Base-by-base conservation (phyloP, 2,329 filamentous ascomycete species). In the Cercospora nicotianae region DNA sequence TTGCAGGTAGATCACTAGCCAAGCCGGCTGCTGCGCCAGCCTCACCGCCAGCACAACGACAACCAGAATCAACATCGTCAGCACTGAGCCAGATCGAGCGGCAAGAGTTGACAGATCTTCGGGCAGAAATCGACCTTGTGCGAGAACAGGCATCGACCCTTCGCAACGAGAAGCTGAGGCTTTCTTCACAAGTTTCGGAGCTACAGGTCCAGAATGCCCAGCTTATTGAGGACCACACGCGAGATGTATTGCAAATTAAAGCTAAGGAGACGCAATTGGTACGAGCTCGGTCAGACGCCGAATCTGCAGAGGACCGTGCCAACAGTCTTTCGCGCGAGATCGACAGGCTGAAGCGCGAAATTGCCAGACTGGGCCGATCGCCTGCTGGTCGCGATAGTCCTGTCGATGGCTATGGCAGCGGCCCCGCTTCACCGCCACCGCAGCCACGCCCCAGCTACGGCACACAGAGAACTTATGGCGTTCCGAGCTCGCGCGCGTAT, bases 231-330 rank as follows among this genome's bases (percentile, higher is more conserved):
- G 94, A 98, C 75, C 94, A 98, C 79, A 99, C 95, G 0, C 87
- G 94, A 59, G 94, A 99, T 75, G 93, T 97, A 0, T 85, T 99
- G 51, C 95, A 93, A 74, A 96, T 99, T 82, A 98, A 98, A 79
- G 95, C 95, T 13, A 99, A 99, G 80, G 95, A 99, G 80, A 98
- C 95, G 3, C 95, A 99, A 75, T 86, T 99, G 5, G 94, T 98
- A 9, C 90, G 95, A 55, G 94, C 95, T 10, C 87, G 94, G 64
- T 93, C 91, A 72, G 95, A 99, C 76, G 91, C 91, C 33, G 94
- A 98, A 78, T 89, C 92, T 0, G 92, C 94, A 0, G 93, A 97
- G 77, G 90, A 93, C 75, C 90, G 89, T 67, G 93, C 95, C 63
- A 92, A 95, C 69, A 90, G 92, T 66, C 86, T 97, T 63, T 86